Evolutionary conservation across 78 protist genomes (phyloP).

Genomic region (Dictyostelium citrinum): DNA sequence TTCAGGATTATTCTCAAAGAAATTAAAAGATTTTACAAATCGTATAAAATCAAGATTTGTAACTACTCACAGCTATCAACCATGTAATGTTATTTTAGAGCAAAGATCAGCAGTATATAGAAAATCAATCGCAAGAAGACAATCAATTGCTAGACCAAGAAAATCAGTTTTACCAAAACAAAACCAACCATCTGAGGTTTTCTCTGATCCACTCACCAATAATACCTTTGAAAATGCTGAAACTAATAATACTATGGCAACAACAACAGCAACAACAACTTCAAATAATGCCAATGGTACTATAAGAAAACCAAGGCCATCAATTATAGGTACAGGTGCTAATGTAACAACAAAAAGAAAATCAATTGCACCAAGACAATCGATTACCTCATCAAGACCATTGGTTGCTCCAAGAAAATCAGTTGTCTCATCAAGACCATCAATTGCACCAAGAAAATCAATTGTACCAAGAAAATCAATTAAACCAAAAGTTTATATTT

Average conservation of each 20-base stretch:
- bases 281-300: background rate
- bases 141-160: slow-evolving; percentile 21
- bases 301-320: background rate
- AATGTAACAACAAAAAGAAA: background rate
- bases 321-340: background rate
- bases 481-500: background rate
- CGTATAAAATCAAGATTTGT: slow-evolving; percentile 9
- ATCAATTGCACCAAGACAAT: background rate
- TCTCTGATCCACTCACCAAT: background rate
- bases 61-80: slow-evolving; percentile 28
- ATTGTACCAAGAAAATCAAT: background rate
- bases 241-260: background rate
- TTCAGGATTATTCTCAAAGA: slow-evolving; percentile 13
- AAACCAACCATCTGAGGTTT: background rate
- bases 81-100: slow-evolving; percentile 62
- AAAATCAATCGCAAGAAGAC: slow-evolving; percentile 45
- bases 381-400: background rate
- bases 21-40: slow-evolving; percentile 31
- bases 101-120: background rate
- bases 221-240: background rate
- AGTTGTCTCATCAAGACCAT: background rate
- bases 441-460: slow-evolving; percentile 47
- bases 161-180: slow-evolving; percentile 19
- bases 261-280: background rate
- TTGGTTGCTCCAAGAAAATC: background rate